Evolutionary conservation across 441 rosid genomes (phyloP).

Genomic region (Syzygium syzygioides): DNA sequence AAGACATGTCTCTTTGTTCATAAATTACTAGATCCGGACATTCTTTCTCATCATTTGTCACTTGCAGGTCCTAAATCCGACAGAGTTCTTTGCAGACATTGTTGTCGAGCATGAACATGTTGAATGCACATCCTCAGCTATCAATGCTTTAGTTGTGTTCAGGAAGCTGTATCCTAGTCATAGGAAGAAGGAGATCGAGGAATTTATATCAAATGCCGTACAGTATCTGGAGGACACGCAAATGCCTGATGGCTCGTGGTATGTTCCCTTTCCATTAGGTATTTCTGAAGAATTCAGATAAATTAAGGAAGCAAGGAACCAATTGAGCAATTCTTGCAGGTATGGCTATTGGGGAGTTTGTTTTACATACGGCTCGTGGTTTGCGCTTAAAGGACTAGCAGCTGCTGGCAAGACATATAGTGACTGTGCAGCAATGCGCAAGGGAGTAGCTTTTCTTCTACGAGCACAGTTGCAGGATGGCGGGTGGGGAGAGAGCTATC

Average conservation of each 20-base stretch:
- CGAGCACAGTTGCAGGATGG: constrained; percentile 35
- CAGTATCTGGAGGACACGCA: constrained; percentile 5
- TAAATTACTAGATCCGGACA: background rate
- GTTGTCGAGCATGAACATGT: constrained; percentile 48
- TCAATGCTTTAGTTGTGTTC: background rate
- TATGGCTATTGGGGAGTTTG: constrained; percentile 13
- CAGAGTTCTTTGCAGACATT: constrained; percentile 56
- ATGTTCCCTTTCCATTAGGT: background rate
- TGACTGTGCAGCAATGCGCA: constrained; percentile 26
- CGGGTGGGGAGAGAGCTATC: constrained; percentile 81
- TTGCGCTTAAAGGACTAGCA: constrained; percentile 10
- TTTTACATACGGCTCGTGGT: constrained; percentile 13
- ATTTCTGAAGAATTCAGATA: background rate
- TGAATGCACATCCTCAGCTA: background rate
- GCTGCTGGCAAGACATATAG: constrained; percentile 4
- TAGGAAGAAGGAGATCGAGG: constrained; percentile 5
- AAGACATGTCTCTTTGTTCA: too few relatives aligned
- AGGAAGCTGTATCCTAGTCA: background rate
- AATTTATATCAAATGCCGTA: background rate
- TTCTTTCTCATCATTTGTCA: background rate
- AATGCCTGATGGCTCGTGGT: constrained; percentile 8
- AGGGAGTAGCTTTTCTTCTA: constrained; percentile 56
- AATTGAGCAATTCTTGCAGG: background rate
- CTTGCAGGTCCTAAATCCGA: constrained; percentile 55
- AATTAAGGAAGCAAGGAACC: too few relatives aligned